Base-by-base conservation (phyloP, 208 protist genomes). In the Leptomonas pyrrhocoris region DNA sequence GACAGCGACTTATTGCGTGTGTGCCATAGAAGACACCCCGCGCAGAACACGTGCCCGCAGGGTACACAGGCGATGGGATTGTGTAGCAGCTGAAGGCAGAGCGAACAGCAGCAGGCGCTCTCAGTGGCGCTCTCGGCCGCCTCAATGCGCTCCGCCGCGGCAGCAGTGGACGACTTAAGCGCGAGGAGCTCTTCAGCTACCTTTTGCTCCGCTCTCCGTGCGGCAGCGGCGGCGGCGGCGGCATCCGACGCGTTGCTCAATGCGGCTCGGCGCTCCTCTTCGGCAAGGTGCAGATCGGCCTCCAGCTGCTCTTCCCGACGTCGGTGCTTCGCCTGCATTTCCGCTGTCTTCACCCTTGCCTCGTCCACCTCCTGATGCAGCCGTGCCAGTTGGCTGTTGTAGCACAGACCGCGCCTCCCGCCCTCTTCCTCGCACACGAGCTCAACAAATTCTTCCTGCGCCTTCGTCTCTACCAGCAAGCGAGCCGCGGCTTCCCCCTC, bases 1-100 rank as follows among this genome's bases (percentile, higher is more conserved):
- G 64, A 72, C 19, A 80, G 34, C 23, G n/a, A 13, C 18, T 68
- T 59, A 58, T 94, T 94, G 30, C 77, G 70, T 6, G 69, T 55
- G 63, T 91, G 84, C 13, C 72, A 31, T 12, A 89, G 43, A 45
- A 95, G 58, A 66, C 92, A 96, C 13, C 9, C 16, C 21, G 82
- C 63, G 60, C 93, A 97, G 70, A 84, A 94, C 4, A 87, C 83
- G 77, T 97, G 93, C 13, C 93, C 93, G 56, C 93, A 97, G n/a
- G 93, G 93, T 18, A 82, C 83, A 56, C 89, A 97, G 5, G 86
- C 86, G 18, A 89, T 45, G 23, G 93, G 89, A 11, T 67, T 43
- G 36, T 25, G 6, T 18, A 87, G 83, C 23, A 94, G 78, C 73
- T 85, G 61, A 19, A 97, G 68, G 62, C 93, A 97, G 9, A 80